Percentiles rank a stretch among this genome's conserved stretches.
These are phyloP conservation scores for Pseudogymnoascus sp. DNA, from an alignment of 2,329 filamentous ascomycete species.

Conservation along the genomic window DNA sequence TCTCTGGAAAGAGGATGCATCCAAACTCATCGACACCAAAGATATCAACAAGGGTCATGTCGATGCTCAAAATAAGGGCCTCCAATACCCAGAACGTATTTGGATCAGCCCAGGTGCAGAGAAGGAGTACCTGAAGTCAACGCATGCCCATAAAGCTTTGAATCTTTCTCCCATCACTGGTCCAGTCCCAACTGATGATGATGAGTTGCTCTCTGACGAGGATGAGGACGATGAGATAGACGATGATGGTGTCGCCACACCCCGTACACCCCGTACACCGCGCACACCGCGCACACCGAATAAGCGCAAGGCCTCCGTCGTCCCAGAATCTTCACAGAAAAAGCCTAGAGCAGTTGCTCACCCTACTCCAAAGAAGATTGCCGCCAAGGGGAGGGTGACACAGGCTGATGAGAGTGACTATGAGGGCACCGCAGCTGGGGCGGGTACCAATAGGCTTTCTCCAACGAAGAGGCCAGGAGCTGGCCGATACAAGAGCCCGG, in stretches of 20 bases:
- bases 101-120: background rate
- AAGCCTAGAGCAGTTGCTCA: background rate
- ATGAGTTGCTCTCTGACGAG: background rate
- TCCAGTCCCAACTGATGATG: background rate
- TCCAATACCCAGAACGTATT: background rate
- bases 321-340: background rate
- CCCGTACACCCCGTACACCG: background rate
- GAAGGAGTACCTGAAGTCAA: background rate
- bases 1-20: conserved; percentile 8
- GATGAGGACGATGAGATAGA: background rate
- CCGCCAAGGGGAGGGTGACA: background rate
- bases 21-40: conserved; percentile 4
- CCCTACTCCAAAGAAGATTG: background rate
- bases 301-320: background rate
- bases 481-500: background rate
- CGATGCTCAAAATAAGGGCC: background rate
- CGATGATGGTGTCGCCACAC: background rate
- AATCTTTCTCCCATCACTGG: background rate
- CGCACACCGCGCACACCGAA: background rate
- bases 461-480: background rate
- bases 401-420: background rate
- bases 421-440: background rate
- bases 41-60: conserved; percentile 7
- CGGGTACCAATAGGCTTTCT: background rate
- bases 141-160: background rate